Conservation (phyloP, 257 asterid genomes). For the Solanum gandarillasii region DNA sequence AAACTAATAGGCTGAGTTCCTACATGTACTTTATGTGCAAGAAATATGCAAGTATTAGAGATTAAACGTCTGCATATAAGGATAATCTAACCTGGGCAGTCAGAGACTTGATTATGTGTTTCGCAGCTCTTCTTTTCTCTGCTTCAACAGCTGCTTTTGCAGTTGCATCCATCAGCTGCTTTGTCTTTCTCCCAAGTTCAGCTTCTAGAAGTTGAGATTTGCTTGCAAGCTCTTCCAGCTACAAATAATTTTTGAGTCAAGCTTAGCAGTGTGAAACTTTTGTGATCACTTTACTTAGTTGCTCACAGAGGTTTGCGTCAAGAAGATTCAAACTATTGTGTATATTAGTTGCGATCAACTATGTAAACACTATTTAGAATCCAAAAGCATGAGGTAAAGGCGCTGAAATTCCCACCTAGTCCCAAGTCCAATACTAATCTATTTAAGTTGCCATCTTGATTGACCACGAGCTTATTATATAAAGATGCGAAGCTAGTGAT, state of each 20-base stretch:
- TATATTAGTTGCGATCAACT: neutral
- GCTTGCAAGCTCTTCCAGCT: conserved; percentile 67
- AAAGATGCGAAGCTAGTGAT: neutral
- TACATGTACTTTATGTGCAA: neutral
- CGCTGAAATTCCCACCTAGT: neutral
- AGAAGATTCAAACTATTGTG: neutral
- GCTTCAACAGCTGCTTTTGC: conserved; percentile 59
- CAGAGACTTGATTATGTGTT: conserved; percentile 63
- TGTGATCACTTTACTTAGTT: neutral
- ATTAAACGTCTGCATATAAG: neutral
- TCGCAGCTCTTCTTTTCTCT: conserved; percentile 60
- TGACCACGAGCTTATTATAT: neutral
- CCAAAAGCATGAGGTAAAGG: neutral
- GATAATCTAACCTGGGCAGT: conserved; percentile 52
- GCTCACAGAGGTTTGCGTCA: neutral
- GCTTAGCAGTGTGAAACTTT: neutral
- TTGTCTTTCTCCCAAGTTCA: conserved; percentile 51
- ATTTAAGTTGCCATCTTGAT: neutral
- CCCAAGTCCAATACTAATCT: neutral
- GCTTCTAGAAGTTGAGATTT: conserved; percentile 61
- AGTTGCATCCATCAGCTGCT: conserved; percentile 47
- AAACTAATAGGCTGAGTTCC: neutral
- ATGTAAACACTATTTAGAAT: neutral
- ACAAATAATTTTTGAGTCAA: conserved; percentile 1
- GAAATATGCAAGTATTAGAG: neutral